Evolutionary conservation across 345 rosid genomes (phyloP).

Genomic region (Orychophragmus violaceus): DNA sequence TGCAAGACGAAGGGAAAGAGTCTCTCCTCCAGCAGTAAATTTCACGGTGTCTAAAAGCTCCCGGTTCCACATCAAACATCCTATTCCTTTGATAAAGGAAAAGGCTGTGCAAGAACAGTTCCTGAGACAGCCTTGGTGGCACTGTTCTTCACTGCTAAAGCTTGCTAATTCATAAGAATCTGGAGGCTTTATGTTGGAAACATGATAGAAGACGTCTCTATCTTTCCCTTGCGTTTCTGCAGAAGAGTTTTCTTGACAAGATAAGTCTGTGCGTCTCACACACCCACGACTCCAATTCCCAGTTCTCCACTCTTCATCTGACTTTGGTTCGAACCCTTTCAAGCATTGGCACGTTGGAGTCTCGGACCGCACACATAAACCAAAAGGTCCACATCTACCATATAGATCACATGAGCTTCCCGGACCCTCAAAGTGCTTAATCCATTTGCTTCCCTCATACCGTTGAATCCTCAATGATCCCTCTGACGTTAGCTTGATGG

Average conservation of each 20-base stretch:
- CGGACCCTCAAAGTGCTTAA: slow-evolving; percentile 17
- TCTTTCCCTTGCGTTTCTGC: slow-evolving; percentile 1
- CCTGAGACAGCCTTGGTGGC: slow-evolving; percentile 20
- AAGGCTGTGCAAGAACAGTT: slow-evolving; percentile 67
- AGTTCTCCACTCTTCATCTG: slow-evolving; percentile 25
- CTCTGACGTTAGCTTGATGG: slow-evolving; percentile 19
- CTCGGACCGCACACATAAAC: slow-evolving; percentile 19
- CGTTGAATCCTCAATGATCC: slow-evolving; percentile 22
- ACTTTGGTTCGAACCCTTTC: slow-evolving; percentile 32
- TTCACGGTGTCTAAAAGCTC: slow-evolving; percentile 51
- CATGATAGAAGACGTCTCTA: slow-evolving; percentile 17
- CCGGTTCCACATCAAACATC: slow-evolving; percentile 58
- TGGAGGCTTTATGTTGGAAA: slow-evolving; percentile 30
- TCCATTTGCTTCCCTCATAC: slow-evolving; percentile 15
- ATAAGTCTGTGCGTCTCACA: slow-evolving; percentile 26
- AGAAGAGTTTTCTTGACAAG: slow-evolving; percentile 17
- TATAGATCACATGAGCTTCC: slow-evolving; percentile 22
- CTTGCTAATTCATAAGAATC: slow-evolving; percentile 24
- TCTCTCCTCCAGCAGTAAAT: slow-evolving; percentile 31
- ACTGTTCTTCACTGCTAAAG: slow-evolving; percentile 3
- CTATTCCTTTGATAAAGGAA: slow-evolving; percentile 33
- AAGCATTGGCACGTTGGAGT: slow-evolving; percentile 25
- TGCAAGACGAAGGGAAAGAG: slow-evolving; percentile 48
- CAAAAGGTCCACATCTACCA: slow-evolving; percentile 34
- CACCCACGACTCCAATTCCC: slow-evolving; percentile 31